Percentiles rank a stretch among this genome's conserved stretches.
Conservation (phyloP, 768 basidiomycete genomes). For the Melanogaster broomeanus region DNA sequence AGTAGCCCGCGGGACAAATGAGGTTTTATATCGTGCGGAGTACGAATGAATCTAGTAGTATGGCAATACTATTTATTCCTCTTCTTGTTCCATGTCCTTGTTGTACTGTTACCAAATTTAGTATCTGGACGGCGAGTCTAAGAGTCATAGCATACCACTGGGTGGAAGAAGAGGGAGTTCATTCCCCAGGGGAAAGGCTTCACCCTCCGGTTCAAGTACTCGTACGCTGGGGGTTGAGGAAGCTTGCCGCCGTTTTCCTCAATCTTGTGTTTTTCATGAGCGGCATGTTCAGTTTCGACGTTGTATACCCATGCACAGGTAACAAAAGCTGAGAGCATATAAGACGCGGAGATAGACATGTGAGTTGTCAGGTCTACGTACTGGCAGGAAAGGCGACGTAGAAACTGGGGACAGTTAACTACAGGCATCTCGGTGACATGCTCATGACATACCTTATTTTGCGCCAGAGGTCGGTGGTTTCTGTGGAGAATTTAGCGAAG, state of each 20-base stretch:
- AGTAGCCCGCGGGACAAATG: neutral
- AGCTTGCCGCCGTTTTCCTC: slow-evolving; percentile 72
- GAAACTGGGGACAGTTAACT: slow-evolving; percentile 45
- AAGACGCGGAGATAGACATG: slow-evolving; percentile 13
- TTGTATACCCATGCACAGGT: slow-evolving; percentile 48
- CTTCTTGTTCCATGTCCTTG: slow-evolving; percentile 55
- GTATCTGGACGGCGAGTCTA: neutral
- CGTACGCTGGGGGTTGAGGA: slow-evolving; percentile 69
- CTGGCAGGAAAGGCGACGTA: slow-evolving; percentile 77
- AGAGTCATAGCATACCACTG: slow-evolving; percentile 49
- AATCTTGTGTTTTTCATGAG: slow-evolving; percentile 69
- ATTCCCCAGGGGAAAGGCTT: slow-evolving; percentile 87
- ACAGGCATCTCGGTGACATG: neutral
- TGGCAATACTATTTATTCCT: slow-evolving; percentile 12
- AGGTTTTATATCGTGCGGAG: neutral
- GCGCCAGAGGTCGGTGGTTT: slow-evolving; percentile 80
- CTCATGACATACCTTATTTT: slow-evolving; percentile 70
- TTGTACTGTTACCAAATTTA: slow-evolving; percentile 46
- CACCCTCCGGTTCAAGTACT: slow-evolving; percentile 72
- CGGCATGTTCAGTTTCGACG: slow-evolving; percentile 63
- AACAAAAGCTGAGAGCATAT: slow-evolving; percentile 18
- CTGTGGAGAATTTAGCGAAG: slow-evolving; percentile 38
- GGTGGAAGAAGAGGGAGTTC: slow-evolving; percentile 84
- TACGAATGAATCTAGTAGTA: neutral
- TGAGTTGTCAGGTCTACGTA: slow-evolving; percentile 39